Evolutionary conservation across 148 eudicot genomes (phyloP), one percentile per base, ranked within the genome.

Genomic region (Nyssa sinensis): DNA sequence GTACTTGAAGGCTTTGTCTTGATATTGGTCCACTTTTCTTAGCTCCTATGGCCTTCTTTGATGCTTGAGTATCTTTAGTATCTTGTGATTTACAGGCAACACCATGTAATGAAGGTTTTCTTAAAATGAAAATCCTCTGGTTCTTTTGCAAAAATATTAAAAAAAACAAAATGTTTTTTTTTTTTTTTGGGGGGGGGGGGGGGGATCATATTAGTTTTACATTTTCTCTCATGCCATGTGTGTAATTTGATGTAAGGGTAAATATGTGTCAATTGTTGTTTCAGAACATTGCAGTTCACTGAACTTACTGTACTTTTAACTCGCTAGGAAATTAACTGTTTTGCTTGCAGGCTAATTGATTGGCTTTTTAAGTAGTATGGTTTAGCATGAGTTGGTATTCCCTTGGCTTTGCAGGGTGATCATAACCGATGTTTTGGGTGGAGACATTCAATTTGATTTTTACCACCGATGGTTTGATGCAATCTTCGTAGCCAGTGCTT

Each of bases 381-480:
- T 37, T 69, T 66, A 37, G 64, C 65, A 53, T 64, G 44, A 67
- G 31, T 3, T 70, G 67, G 44, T 66, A 11, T 62, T 64, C 21
- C 67, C n/a, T n/a, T n/a, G n/a, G n/a, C n/a, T 60, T 58, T 19
- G 78, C 91, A 94, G 98, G 93, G 79, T 92, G 84, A 94, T 94
- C 31, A 94, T 94, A 63, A 94, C 98, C n/a, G 98, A 94, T 84
- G 97, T 92, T 44, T 79, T 94, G 86, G 98, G 98, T 65, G 97
- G 98, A 64, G 98, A 94, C 70, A 94, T 94, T 78, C 98, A 94
- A 74, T 94, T 94, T 71, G 98, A 94, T 77, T 92, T 94, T 75
- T 94, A 94, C 78, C 98, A 92, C 81, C 88, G 98, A 17, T 94
- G 98, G 98, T 94, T 94, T 72, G 98, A 94, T 75, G 98, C 98